Evolutionary conservation across 257 asterid genomes (phyloP), one percentile per base, ranked within the genome.

Genomic region (Cynanchum wilfordii): DNA sequence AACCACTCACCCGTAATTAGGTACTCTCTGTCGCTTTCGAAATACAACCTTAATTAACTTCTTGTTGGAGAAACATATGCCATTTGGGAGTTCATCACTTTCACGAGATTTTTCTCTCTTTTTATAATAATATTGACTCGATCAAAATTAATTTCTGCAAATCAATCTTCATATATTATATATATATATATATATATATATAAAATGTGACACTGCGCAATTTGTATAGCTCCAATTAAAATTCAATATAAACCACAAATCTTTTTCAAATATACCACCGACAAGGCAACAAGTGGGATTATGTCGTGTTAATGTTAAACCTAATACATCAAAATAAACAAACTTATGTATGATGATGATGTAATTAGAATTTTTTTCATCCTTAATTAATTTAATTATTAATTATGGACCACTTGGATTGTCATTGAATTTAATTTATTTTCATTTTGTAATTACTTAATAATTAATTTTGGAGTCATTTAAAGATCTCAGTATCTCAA

Each of bases 211-310:
- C 4, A 33, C 4, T 33, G 38, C 38, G 38, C 38, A 33, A 33
- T 33, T 33, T 33, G 38, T 33, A n/a, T n/a, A n/a, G 5, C 38
- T 33, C 5, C 38, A 33, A 33, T 33, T 2, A 13, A 0, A 49
- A 47, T 33, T 49, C 11, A 13, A 47, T 16, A 29, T 1, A 25
- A 17, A 50, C 10, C 63, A 30, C 15, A 33, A 36, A 33, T 51
- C 50, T 69, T 42, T 51, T 51, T 58, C 59, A 42, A 0, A 42
- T 38, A 27, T n/a, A 59, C 25, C 66, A 30, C 58, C 66, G 49
- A 38, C 50, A 52, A 29, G 20, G 51, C 42, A 68, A 68, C 76
- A 73, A 45, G 70, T 73, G 76, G 70, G 76, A 73, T 73, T 22
- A 6, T 62, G 63, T 63, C 40, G 33, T 5, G 20, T 38, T 70